Evolutionary conservation across 129 eudicot species (phyloP), one percentile per base, ranked within the genome.

Genomic region (Helichrysum umbraculigerum): DNA sequence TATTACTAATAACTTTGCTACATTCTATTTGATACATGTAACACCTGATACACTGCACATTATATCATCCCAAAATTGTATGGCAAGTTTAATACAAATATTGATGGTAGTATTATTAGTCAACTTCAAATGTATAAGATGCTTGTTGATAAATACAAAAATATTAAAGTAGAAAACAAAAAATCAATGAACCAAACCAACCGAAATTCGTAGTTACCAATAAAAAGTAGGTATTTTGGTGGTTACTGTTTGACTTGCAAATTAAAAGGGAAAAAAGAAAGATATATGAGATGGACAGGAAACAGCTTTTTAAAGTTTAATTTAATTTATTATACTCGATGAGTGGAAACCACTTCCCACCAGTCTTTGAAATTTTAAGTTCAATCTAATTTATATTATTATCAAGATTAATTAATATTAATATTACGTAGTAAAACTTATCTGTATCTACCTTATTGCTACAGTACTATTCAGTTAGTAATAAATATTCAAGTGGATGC

Each of bases 301-400:
- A 59, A 4, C 25, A 39, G 42, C 70, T 60, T 74, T 61, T 41
- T 15, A 21, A 74, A 74, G 77, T 15, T 25, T 57, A 58, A 39
- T 10, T 37, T 73, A 37, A 74, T 39, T 63, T 76, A 67, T 52
- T 28, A 54, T 76, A 56, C 20, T 34, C 19, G 16, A 66, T 6
- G 9, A 35, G 16, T 67, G 68, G 74, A 66, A 76, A 66, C 73
- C 80, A 66, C 72, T 32, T 1, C 33, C 74, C 75, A 77, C 81
- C 47, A 10, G 64, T 28, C 74, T 77, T 77, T 77, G 75, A 77
- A 77, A 19, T 67, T 76, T 66, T 41, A 6, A 66, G 28, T 66
- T 33, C 17, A 66, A 63, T 65, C 39, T 25, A 47, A 7, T 33
- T 50, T 4, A 8, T 25, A 51, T 15, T 50, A 51, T 44, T 51